Percentiles rank a stretch among this genome's conserved stretches.
phyloP scores from a whole-genome alignment of 495 filamentous ascomycete genomes.

The Neurospora africana region DNA sequence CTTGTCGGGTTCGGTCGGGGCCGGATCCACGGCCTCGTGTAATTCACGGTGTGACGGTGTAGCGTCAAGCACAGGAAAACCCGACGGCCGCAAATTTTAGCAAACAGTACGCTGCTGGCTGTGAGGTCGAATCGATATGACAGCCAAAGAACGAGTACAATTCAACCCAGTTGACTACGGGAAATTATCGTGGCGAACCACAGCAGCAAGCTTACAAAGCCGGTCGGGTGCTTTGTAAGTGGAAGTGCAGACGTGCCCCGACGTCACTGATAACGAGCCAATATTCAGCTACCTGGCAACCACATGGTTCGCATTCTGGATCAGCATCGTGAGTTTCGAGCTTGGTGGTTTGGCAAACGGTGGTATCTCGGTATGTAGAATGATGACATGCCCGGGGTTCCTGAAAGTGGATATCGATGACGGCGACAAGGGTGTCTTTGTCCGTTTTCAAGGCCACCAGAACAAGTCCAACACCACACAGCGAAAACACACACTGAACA shows the following conservation, averaged over 20 bases:
- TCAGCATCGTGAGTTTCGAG: background rate
- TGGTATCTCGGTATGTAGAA: background rate
- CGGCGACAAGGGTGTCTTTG: background rate
- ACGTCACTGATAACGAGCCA: background rate
- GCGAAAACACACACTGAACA: background rate
- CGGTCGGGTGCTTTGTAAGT: background rate
- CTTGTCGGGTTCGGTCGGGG: background rate
- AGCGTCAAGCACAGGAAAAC: background rate
- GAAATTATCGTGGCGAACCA: background rate
- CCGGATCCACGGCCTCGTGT: background rate
- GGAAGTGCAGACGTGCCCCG: background rate
- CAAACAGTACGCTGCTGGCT: background rate
- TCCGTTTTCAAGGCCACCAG: background rate
- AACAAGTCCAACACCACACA: background rate
- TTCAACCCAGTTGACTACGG: background rate
- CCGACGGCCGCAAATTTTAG: background rate
- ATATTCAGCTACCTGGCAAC: background rate
- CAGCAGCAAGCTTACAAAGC: background rate
- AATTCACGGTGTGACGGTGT: background rate
- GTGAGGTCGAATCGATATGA: background rate
- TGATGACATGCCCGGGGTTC: background rate
- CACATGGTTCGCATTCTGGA: background rate
- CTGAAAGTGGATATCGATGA: background rate
- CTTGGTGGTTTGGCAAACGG: background rate
- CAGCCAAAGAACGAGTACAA: background rate